These are phyloP conservation scores for Pezicula radicicola DNA, from an alignment of 2,329 filamentous ascomycete species.

Conservation along the genomic window DNA sequence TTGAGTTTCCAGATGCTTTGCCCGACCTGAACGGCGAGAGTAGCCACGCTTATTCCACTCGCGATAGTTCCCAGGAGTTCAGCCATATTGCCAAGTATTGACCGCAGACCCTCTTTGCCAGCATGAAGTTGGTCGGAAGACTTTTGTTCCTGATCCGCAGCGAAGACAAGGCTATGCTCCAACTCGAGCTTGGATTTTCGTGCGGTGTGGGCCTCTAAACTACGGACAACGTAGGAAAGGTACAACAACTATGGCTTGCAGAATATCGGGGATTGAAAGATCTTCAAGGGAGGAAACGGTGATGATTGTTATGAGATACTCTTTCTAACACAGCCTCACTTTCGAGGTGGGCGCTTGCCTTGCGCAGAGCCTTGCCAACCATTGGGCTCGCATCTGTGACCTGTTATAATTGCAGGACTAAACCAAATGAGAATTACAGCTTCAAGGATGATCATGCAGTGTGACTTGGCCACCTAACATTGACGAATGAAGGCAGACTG, in stretches of 20 bases:
- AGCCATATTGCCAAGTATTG: constrained; percentile 1
- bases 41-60: constrained; percentile 5
- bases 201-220: too few species aligned
- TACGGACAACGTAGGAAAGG: not conserved
- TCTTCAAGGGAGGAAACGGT: not conserved
- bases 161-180: too few species aligned
- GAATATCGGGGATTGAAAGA: not conserved
- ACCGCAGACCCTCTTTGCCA: too few species aligned
- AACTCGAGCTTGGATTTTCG: too few species aligned
- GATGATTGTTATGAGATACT: not conserved
- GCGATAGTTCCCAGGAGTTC: constrained; percentile 5
- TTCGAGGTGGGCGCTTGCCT: not conserved
- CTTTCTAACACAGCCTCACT: not conserved
- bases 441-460: not conserved
- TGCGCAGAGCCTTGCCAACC: not conserved
- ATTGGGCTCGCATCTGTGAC: not conserved
- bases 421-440: not conserved
- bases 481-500: too few species aligned
- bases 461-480: not conserved
- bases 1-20: constrained; percentile 14
- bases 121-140: too few species aligned
- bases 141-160: too few species aligned
- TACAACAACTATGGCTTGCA: not conserved
- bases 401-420: not conserved
- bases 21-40: constrained; percentile 6